Evolutionary conservation across 2,329 filamentous ascomycete species (phyloP), one percentile per base, ranked within the genome.

Genomic region (Sporothrix pallida): DNA sequence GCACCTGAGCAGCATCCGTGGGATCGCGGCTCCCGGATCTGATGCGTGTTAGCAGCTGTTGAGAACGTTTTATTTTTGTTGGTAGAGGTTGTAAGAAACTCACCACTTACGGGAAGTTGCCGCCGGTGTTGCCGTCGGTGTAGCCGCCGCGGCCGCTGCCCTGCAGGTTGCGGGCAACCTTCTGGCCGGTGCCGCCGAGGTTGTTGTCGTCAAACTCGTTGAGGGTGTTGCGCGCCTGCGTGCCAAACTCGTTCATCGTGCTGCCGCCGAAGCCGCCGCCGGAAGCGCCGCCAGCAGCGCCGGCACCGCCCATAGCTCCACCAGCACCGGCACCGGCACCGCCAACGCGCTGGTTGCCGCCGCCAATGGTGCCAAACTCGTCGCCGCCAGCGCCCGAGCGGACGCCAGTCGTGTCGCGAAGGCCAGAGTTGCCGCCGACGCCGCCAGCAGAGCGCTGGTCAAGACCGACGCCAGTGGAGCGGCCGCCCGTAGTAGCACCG

Each of bases 1-100:
- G 87, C 0, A 89, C 87, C 78, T 89, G 87, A 0, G 87, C 81
- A 1, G 88, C 87, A 75, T 89, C 87, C 20, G 83, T 86, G 3
- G 87, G 87, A 65, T 89, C 87, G 75, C 81, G 71, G 26, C 20
- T n/a, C 10, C 17, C 50, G 31, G 20, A 81, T 69, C 78, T 44
- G 50, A 26, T 26, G 23, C 23, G 23, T 26, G 23, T 26, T 26
- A 26, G 23, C 23, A 26, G 23, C 23, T 26, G 23, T 26, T 26
- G 23, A 26, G 23, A 26, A 26, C 23, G 23, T 26, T 26, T 26
- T 26, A 26, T 26, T 26, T 26, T 26, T 26, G 23, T 26, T 26
- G 23, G 23, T 26, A 26, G 23, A 26, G 23, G 23, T 26, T 26
- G 23, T 26, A 68, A 26, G 46, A 62, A 63, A 74, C 63, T 69